Evolutionary conservation across 148 eudicot species (phyloP).

Genomic region (Cornus florida): DNA sequence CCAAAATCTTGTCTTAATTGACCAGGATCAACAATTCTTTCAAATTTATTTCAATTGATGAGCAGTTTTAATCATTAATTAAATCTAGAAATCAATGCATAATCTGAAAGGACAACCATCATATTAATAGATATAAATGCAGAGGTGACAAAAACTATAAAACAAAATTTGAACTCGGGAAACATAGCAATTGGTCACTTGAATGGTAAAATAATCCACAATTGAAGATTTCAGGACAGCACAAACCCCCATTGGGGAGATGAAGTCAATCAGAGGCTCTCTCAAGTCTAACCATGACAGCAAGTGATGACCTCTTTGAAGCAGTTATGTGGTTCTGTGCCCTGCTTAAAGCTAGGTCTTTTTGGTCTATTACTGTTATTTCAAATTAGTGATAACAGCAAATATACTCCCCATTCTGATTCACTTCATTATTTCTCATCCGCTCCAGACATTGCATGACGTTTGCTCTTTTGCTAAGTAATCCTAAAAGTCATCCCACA

Average conservation of each 20-base stretch:
- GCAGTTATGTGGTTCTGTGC: not conserved
- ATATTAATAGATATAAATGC: not conserved
- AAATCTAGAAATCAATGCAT: not conserved
- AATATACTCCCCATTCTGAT: not conserved
- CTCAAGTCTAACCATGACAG: not conserved
- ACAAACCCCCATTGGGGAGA: not conserved
- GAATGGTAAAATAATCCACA: not conserved
- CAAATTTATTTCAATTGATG: not conserved
- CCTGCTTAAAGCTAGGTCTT: not conserved
- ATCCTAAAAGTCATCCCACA: not conserved
- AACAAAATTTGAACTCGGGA: not conserved
- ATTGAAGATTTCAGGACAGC: not conserved
- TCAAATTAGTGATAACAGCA: not conserved
- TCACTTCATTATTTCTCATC: not conserved
- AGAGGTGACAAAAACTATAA: not conserved
- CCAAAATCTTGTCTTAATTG: not conserved
- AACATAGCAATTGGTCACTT: too few species aligned
- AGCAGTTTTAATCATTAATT: not conserved
- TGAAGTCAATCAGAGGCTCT: not conserved
- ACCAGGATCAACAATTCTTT: not conserved
- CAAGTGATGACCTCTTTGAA: not conserved
- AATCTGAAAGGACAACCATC: too few species aligned
- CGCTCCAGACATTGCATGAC: too few species aligned
- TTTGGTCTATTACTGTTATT: not conserved
- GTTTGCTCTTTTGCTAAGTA: not conserved